Conservation (phyloP, 1,284 basidiomycete species). For the Sphaerobolus stellatus region DNA sequence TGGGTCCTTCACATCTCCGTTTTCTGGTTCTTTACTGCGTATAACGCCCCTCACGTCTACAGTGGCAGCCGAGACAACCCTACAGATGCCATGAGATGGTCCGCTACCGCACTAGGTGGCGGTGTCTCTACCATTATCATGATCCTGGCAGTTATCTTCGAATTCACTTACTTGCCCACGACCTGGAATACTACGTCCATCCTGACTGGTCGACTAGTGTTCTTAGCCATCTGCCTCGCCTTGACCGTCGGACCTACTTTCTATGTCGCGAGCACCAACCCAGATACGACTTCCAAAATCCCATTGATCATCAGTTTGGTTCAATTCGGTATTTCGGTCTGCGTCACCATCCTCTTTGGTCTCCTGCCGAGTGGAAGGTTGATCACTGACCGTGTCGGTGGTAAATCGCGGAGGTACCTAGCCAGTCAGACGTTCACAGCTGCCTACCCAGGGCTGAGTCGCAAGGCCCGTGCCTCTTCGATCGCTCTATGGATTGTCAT, state of each 20-base stretch:
- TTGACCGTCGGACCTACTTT: slow-evolving; percentile 88
- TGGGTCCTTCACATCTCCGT: slow-evolving; percentile 93
- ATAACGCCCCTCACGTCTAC: slow-evolving; percentile 89
- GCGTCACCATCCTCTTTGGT: slow-evolving; percentile 80
- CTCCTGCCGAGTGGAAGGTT: slow-evolving; percentile 89
- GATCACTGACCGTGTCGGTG: slow-evolving; percentile 93
- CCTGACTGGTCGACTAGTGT: slow-evolving; percentile 81
- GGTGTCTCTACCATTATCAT: slow-evolving; percentile 89
- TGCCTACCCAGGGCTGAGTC: slow-evolving; percentile 74
- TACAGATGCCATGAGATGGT: slow-evolving; percentile 80
- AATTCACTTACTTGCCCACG: slow-evolving; percentile 94
- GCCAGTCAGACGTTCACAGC: slow-evolving; percentile 96
- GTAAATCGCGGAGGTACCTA: slow-evolving; percentile 91
- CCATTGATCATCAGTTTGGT: slow-evolving; percentile 88
- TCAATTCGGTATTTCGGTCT: slow-evolving; percentile 86
- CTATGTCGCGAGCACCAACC: slow-evolving; percentile 67
- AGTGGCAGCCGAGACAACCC: slow-evolving; percentile 46
- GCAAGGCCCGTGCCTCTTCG: slow-evolving; percentile 67
- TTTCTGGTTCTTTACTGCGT: slow-evolving; percentile 94
- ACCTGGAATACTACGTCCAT: slow-evolving; percentile 98
- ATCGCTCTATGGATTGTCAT: slow-evolving; percentile 83
- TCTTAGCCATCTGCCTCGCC: slow-evolving; percentile 81
- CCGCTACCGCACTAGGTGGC: slow-evolving; percentile 86
- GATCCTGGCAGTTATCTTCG: slow-evolving; percentile 88
- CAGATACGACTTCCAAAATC: slow-evolving; percentile 33